Evolutionary conservation across 1,284 basidiomycete species (phyloP).

Genomic region (Omphalotus olearius): DNA sequence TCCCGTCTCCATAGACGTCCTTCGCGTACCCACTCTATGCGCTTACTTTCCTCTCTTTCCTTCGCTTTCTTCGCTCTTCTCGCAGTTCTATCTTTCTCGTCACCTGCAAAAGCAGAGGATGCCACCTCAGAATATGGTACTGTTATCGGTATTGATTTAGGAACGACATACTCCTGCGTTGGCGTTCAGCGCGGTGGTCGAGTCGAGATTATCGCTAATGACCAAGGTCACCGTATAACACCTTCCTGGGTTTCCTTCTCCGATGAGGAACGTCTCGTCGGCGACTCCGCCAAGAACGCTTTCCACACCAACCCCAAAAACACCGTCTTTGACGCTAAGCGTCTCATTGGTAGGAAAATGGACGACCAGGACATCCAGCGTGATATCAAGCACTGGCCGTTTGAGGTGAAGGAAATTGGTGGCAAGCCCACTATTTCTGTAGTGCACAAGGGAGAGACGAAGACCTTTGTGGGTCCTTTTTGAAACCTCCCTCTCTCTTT

Average conservation of each 20-base stretch:
- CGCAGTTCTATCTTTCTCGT: slow-evolving; percentile 59
- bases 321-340: slow-evolving; percentile 97
- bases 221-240: slow-evolving; percentile 96
- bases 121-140: slow-evolving; percentile 73
- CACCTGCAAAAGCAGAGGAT: slow-evolving; percentile 55
- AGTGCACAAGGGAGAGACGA: slow-evolving; percentile 80
- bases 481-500: neutral
- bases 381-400: slow-evolving; percentile 89
- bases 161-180: slow-evolving; percentile 61
- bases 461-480: slow-evolving; percentile 67
- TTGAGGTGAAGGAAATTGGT: slow-evolving; percentile 73
- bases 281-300: slow-evolving; percentile 78
- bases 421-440: slow-evolving; percentile 89
- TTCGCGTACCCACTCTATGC: slow-evolving; percentile 53
- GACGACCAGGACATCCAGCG: slow-evolving; percentile 76
- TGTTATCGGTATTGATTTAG: slow-evolving; percentile 83
- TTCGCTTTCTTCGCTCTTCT: slow-evolving; percentile 61
- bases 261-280: slow-evolving; percentile 88
- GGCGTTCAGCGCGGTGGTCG: slow-evolving; percentile 89
- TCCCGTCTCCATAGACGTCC: slow-evolving; percentile 38
- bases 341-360: slow-evolving; percentile 89
- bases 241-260: slow-evolving; percentile 93
- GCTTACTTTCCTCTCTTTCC: slow-evolving; percentile 60
- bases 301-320: slow-evolving; percentile 86
- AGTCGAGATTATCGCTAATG: slow-evolving; percentile 96